Evolutionary conservation across 192 early-diverging fungal species (phyloP).

Genomic region (Dissophora ornata): DNA sequence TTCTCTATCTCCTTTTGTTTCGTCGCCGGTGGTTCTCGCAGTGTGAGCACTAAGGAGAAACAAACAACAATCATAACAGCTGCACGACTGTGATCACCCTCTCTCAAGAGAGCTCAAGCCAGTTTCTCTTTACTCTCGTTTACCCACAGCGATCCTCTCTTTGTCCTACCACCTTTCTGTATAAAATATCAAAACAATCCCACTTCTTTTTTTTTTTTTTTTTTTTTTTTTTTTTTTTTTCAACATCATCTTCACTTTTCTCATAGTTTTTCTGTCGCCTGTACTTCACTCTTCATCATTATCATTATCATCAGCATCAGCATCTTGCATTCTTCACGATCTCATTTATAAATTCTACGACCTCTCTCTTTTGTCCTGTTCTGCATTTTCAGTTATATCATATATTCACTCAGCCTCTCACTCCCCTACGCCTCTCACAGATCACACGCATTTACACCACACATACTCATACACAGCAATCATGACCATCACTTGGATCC

Average conservation of each 20-base stretch:
- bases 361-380: too few relatives aligned
- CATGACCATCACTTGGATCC: slow-evolving; percentile 18
- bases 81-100: not conserved
- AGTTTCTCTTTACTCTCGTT: too few relatives aligned
- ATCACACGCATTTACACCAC: not conserved
- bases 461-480: not conserved
- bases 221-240: too few relatives aligned
- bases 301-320: not conserved
- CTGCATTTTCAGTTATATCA: too few relatives aligned
- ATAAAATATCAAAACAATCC: not conserved
- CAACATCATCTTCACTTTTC: too few relatives aligned
- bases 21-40: not conserved
- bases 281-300: not conserved
- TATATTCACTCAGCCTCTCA: too few relatives aligned
- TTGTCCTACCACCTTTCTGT: not conserved
- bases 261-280: too few relatives aligned
- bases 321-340: not conserved
- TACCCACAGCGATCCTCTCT: too few relatives aligned
- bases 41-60: not conserved
- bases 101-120: slow-evolving; percentile 20
- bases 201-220: slow-evolving; percentile 2
- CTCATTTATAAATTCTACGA: too few relatives aligned
- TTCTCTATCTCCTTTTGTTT: slow-evolving; percentile 13
- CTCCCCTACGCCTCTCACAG: too few relatives aligned
- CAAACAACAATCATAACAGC: too few relatives aligned